A percentile compares a stretch with the other conserved stretches of the same genome.
These are phyloP conservation scores for Uronychia setigera DNA, from an alignment of 73 alveolate species.

Conservation along the genomic window DNA sequence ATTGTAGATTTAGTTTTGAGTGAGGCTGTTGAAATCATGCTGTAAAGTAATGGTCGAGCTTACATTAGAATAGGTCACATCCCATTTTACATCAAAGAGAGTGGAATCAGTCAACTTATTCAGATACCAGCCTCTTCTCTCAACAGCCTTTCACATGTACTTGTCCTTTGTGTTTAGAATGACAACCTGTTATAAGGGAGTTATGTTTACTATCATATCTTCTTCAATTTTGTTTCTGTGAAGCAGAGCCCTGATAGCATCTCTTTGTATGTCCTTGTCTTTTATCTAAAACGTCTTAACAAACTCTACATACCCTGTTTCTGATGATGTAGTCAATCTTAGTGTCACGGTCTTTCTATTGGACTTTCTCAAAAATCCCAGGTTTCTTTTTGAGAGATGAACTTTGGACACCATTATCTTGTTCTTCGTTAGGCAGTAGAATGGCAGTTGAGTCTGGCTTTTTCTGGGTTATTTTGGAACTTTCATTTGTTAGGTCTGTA, in stretches of 20 bases:
- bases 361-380: not conserved
- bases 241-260: not conserved
- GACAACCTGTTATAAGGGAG: not conserved
- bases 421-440: too few relatives aligned
- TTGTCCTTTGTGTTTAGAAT: slow-evolving; percentile 25
- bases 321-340: not conserved
- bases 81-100: slow-evolving; percentile 36
- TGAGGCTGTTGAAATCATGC: slow-evolving; percentile 43
- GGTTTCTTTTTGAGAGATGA: not conserved
- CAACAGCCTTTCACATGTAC: slow-evolving; percentile 16
- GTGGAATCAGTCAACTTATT: not conserved
- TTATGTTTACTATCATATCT: not conserved
- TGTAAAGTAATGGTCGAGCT: not conserved
- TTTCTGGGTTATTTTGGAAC: too few relatives aligned
- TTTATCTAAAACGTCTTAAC: not conserved
- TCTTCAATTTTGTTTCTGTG: not conserved
- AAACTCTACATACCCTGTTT: not conserved
- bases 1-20: slow-evolving; percentile 23
- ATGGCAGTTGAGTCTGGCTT: too few relatives aligned
- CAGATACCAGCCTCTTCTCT: slow-evolving; percentile 28
- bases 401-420: not conserved
- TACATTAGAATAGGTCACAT: slow-evolving; percentile 42
- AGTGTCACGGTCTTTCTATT: not conserved
- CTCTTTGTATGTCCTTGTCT: not conserved
- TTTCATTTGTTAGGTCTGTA: too few relatives aligned